Evolutionary conservation across 2,329 filamentous ascomycete genomes (phyloP), one percentile per base, ranked within the genome.

Genomic region (Nigrograna mackinnonii): DNA sequence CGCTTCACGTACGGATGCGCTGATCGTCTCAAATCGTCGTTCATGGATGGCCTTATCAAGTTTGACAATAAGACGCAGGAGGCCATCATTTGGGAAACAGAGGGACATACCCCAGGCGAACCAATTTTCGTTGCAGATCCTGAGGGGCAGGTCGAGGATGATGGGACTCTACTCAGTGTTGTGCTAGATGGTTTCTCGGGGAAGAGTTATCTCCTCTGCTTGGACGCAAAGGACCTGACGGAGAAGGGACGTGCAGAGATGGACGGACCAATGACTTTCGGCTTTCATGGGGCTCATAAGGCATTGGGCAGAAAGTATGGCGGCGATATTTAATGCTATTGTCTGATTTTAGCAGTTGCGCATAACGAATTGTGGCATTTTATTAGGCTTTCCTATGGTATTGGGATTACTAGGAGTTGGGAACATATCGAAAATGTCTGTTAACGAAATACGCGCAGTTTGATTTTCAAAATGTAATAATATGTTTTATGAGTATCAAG

Each of bases 31-130:
- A 73, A 77, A 32, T 83, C 79, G 28, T 80, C 81, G 0, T 71
- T 87, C 28, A 68, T 83, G 35, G 85, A 89, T 53, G 76, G 75
- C 0, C 71, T 89, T 20, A 75, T 77, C 51, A 89, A 89, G 66
- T 84, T 82, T 14, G 84, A 90, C 57, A 71, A 80, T 3, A 53
- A 68, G 7, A 84, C 78, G 0, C 69, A 77, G 9, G 71, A 74
- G 20, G 71, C 73, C 0, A 47, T 78, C 3, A 71, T 79, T 46
- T 89, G 86, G 86, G 73, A 78, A 9, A 71, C 73, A 0, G 60
- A 69, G 1, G 83, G 78, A 0, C 84, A 89, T 54, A 85, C 83
- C 0, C 86, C 86, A 0, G 81, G 85, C 2, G 86, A 89, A 63
- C 74, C 85, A 0, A 82, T 89, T 22, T 89, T 89, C 47, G 73